phyloP scores from a whole-genome alignment of 2,329 filamentous ascomycete species.

The Diaporthe sp. region DNA sequence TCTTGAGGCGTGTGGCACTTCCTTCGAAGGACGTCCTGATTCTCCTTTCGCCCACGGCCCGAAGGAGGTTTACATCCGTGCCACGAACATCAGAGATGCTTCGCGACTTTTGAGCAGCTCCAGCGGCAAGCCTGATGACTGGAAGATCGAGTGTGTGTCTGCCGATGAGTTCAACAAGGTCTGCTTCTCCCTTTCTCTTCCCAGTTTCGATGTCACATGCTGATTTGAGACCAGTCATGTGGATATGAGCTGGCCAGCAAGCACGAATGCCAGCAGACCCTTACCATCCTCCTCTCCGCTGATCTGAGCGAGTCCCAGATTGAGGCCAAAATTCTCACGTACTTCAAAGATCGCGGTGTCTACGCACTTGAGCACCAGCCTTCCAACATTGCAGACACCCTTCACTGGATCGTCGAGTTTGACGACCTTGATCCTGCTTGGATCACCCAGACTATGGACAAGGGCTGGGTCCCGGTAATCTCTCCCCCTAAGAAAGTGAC shows the following conservation, averaged over 20 bases:
- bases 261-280: conserved; percentile 68
- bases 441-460: conserved; percentile 1
- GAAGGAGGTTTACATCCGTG: conserved; percentile 65
- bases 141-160: conserved; percentile 60
- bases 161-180: conserved; percentile 60
- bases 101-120: conserved; percentile 62
- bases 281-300: conserved; percentile 57
- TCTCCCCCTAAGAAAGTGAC: background rate
- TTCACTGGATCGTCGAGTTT: conserved; percentile 37
- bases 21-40: conserved; percentile 50
- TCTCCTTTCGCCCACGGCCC: conserved; percentile 51
- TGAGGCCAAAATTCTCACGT: conserved; percentile 27
- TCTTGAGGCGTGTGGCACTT: conserved; percentile 50
- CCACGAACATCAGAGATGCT: conserved; percentile 72
- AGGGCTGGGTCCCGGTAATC: conserved; percentile 35
- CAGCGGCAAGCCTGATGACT: conserved; percentile 52
- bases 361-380: conserved; percentile 37
- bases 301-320: conserved; percentile 33
- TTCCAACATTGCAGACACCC: conserved; percentile 18
- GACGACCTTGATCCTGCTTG: conserved; percentile 32
- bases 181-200: conserved; percentile 9
- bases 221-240: conserved; percentile 29
- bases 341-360: conserved; percentile 37
- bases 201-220: background rate
- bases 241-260: conserved; percentile 48